Evolutionary conservation across 805 yeast genomes (phyloP).

Genomic region (Nakazawaea molendinolei): DNA sequence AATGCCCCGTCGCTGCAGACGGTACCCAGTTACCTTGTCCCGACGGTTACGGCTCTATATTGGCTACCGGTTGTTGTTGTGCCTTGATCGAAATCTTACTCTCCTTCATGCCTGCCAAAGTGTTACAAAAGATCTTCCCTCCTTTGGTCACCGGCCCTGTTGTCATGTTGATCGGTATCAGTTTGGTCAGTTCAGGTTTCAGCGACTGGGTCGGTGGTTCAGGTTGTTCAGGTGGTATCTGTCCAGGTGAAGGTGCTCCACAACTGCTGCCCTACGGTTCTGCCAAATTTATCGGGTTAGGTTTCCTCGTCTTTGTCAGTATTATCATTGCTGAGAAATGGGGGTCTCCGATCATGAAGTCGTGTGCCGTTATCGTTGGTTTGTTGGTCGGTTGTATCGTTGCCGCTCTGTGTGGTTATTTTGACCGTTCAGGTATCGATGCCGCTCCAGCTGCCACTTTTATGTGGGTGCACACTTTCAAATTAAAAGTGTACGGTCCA

Average conservation of each 20-base stretch:
- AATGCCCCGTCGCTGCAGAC: slow-evolving; percentile 54
- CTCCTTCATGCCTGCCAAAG: slow-evolving; percentile 71
- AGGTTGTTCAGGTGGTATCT: slow-evolving; percentile 39
- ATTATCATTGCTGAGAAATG: slow-evolving; percentile 75
- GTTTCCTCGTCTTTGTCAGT: slow-evolving; percentile 71
- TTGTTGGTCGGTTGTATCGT: slow-evolving; percentile 84
- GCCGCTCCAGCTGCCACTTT: slow-evolving; percentile 79
- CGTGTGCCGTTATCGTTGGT: slow-evolving; percentile 88
- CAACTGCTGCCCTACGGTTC: slow-evolving; percentile 66
- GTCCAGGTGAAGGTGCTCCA: slow-evolving; percentile 46
- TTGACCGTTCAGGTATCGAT: slow-evolving; percentile 47
- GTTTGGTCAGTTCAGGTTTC: slow-evolving; percentile 66
- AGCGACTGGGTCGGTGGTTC: slow-evolving; percentile 87
- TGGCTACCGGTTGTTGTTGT: slow-evolving; percentile 77
- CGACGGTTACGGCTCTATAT: slow-evolving; percentile 81
- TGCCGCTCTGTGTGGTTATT: slow-evolving; percentile 87
- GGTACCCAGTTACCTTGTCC: slow-evolving; percentile 77
- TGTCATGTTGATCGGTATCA: slow-evolving; percentile 70
- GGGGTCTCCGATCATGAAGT: slow-evolving; percentile 92
- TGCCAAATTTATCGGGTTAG: slow-evolving; percentile 81
- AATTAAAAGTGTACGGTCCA: slow-evolving; percentile 72
- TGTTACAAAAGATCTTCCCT: slow-evolving; percentile 72
- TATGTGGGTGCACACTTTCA: slow-evolving; percentile 84
- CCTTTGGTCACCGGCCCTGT: slow-evolving; percentile 93
- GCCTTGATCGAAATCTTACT: slow-evolving; percentile 65